These are phyloP conservation scores for Fusarium abutilonis DNA, from an alignment of 2,329 filamentous ascomycete genomes.

Conservation along the genomic window DNA sequence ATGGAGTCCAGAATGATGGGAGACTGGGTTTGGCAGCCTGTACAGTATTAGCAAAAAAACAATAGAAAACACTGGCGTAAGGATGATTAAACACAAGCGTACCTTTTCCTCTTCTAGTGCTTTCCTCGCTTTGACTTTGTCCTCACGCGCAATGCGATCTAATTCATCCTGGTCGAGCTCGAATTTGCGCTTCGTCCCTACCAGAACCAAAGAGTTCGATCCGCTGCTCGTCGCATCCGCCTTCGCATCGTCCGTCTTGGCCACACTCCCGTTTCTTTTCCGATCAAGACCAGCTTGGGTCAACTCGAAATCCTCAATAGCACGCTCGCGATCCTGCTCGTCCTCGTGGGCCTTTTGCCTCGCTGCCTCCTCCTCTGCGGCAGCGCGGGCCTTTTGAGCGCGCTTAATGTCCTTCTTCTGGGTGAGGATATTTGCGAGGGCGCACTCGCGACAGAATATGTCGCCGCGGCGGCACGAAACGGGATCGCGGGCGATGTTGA, in stretches of 20 bases:
- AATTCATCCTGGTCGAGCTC: conserved; percentile 78
- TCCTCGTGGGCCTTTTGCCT: conserved; percentile 70
- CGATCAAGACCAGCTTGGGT: conserved; percentile 75
- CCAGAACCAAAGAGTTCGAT: conserved; percentile 17
- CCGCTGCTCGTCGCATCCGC: conserved; percentile 7
- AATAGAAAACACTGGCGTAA: conserved; percentile 12
- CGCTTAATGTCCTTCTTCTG: conserved; percentile 93
- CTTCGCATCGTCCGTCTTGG: conserved; percentile 49
- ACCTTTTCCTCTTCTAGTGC: conserved; percentile 79
- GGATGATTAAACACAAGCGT: conserved; percentile 16
- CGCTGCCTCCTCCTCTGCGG: conserved; percentile 68
- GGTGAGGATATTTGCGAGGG: conserved; percentile 86
- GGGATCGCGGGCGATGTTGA: conserved; percentile 81
- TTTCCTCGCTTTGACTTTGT: conserved; percentile 74
- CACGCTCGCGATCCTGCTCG: conserved; percentile 74
- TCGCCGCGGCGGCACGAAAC: conserved; percentile 87
- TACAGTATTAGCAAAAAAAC: conserved; percentile 12
- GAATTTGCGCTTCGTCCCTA: conserved; percentile 75
- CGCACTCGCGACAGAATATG: conserved; percentile 95
- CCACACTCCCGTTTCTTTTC: conserved; percentile 50
- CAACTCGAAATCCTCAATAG: conserved; percentile 84
- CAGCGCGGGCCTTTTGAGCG: conserved; percentile 71
- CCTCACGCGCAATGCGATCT: conserved; percentile 72
- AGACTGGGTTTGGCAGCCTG: conserved; percentile 72
- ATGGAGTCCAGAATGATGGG: conserved; percentile 93